Evolutionary conservation across 495 filamentous ascomycete genomes (phyloP).

Genomic region (Poronia punctata): DNA sequence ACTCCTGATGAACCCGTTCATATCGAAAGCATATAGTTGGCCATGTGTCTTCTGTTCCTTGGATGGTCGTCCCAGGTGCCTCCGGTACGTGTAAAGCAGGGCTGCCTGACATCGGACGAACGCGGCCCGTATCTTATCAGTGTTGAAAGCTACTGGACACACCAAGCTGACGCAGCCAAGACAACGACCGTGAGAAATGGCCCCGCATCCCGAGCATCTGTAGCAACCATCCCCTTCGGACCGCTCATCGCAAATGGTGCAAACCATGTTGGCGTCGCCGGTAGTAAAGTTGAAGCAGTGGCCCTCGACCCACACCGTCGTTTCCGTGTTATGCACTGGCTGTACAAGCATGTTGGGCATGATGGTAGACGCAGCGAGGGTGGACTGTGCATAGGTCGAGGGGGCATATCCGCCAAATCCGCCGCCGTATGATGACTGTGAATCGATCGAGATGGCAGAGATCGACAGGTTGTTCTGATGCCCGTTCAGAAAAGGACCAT

Average conservation of each 20-base stretch:
- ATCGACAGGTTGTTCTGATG: slow-evolving; percentile 78
- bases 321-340: slow-evolving; percentile 79
- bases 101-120: slow-evolving; percentile 93
- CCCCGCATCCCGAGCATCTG: slow-evolving; percentile 71
- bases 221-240: slow-evolving; percentile 82
- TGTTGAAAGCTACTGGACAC: slow-evolving; percentile 82
- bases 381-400: slow-evolving; percentile 92
- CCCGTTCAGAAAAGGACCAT: slow-evolving; percentile 70
- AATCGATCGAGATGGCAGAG: slow-evolving; percentile 71
- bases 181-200: slow-evolving; percentile 74
- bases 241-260: slow-evolving; percentile 83
- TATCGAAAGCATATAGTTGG: slow-evolving; percentile 85
- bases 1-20: slow-evolving; percentile 86
- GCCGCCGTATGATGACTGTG: slow-evolving; percentile 61
- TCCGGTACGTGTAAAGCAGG: slow-evolving; percentile 92
- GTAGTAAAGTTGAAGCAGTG: slow-evolving; percentile 75
- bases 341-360: slow-evolving; percentile 87
- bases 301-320: slow-evolving; percentile 85
- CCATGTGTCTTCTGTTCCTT: slow-evolving; percentile 82
- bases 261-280: slow-evolving; percentile 61
- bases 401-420: slow-evolving; percentile 63
- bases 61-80: slow-evolving; percentile 65
- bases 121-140: slow-evolving; percentile 84
- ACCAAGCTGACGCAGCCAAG: slow-evolving; percentile 74
- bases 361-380: slow-evolving; percentile 94